phyloP scores from a whole-genome alignment of 1,284 basidiomycete species.

The Apiotrichum akiyoshidainum region DNA sequence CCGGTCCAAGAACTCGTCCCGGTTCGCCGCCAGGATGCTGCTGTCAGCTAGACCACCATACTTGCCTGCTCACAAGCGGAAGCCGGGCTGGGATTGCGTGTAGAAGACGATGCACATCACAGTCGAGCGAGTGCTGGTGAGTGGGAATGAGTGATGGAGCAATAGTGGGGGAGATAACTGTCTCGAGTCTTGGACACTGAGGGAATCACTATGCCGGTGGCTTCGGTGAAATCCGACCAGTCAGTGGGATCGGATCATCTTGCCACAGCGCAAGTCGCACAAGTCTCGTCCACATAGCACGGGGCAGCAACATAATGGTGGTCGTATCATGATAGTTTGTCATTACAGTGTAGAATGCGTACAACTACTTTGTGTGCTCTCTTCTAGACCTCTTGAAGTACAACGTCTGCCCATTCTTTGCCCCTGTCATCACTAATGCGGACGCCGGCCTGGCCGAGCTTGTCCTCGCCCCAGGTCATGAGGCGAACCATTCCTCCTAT shows the following conservation, averaged over 20 bases:
- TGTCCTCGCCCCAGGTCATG: slow-evolving; percentile 80
- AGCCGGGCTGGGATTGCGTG: slow-evolving; percentile 40
- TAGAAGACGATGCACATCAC: slow-evolving; percentile 49
- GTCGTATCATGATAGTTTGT: neutral
- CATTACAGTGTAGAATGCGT: neutral
- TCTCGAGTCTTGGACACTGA: neutral
- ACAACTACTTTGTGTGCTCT: neutral
- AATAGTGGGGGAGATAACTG: too few species aligned
- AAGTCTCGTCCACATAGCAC: too few species aligned
- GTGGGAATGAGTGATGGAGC: neutral
- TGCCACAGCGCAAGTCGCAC: too few species aligned
- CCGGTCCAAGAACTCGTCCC: slow-evolving; percentile 47
- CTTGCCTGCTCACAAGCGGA: slow-evolving; percentile 34
- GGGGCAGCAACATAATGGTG: neutral
- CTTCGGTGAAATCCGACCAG: too few species aligned
- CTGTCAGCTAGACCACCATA: neutral
- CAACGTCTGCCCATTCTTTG: slow-evolving; percentile 20
- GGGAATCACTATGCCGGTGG: neutral
- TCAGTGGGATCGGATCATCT: too few species aligned
- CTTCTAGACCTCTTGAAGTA: slow-evolving; percentile 8
- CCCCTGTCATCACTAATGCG: slow-evolving; percentile 20
- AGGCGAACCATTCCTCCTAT: slow-evolving; percentile 79
- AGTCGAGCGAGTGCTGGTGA: neutral
- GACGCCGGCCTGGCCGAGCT: slow-evolving; percentile 60
- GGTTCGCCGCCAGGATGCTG: slow-evolving; percentile 45